Conservation (phyloP, 768 basidiomycete genomes). For the Mycena kentingensis region DNA sequence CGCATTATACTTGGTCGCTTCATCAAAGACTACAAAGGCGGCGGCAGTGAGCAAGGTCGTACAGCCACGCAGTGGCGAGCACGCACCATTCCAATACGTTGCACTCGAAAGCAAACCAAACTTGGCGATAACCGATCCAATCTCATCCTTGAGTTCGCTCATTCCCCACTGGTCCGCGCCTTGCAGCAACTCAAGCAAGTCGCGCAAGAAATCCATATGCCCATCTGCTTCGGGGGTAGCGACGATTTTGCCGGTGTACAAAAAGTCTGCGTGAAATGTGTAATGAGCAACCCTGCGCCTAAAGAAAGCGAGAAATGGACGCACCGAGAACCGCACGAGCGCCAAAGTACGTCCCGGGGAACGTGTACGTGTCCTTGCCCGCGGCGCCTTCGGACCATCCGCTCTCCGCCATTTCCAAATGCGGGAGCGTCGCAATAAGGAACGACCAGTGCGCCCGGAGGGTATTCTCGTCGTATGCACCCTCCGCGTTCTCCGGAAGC, state of each 20-base stretch:
- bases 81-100: constrained; percentile 20
- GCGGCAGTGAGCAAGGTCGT: neutral
- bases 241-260: constrained; percentile 22
- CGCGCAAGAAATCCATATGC: constrained; percentile 17
- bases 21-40: constrained; percentile 4
- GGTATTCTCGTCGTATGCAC: constrained; percentile 9
- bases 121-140: constrained; percentile 17
- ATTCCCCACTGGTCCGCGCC: constrained; percentile 22
- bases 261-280: constrained; percentile 11
- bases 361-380: neutral
- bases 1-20: constrained; percentile 10
- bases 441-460: constrained; percentile 44
- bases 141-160: constrained; percentile 21
- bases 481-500: constrained; percentile 16
- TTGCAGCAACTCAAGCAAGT: constrained; percentile 20
- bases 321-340: constrained; percentile 21
- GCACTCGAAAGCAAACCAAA: constrained; percentile 18
- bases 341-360: constrained; percentile 24
- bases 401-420: constrained; percentile 15
- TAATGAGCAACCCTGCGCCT: neutral
- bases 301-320: neutral
- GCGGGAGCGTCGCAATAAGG: constrained; percentile 33
- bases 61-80: neutral
- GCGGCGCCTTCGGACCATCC: constrained; percentile 14
- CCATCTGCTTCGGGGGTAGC: constrained; percentile 3